Percentiles rank a stretch among this genome's conserved stretches.
Conservation (phyloP, 345 rosid genomes). For the Acer negundo region DNA sequence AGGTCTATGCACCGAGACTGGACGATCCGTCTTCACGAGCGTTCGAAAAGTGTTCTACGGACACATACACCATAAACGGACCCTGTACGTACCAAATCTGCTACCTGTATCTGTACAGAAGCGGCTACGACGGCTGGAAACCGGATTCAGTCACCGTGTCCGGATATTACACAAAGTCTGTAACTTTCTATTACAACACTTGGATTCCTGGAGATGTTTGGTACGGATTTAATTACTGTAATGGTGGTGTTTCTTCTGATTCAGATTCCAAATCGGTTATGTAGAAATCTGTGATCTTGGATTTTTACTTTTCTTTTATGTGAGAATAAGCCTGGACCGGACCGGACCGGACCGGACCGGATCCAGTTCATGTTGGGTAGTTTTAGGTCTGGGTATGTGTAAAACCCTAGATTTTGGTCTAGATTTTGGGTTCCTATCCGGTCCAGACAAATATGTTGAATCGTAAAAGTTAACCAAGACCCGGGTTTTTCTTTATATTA, state of each 20-base stretch:
- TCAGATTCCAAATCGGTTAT: neutral
- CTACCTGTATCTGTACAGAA: conserved; percentile 53
- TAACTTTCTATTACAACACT: conserved; percentile 49
- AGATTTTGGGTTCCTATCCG: neutral
- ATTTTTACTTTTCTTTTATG: neutral
- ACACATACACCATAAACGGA: conserved; percentile 61
- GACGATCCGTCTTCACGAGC: conserved; percentile 53
- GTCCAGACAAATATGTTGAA: neutral
- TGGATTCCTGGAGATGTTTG: conserved; percentile 50
- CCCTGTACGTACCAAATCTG: conserved; percentile 64
- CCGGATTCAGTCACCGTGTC: conserved; percentile 56
- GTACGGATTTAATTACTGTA: conserved; percentile 65
- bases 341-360: neutral
- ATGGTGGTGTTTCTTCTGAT: neutral
- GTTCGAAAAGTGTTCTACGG: conserved; percentile 69
- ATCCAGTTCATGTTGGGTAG: neutral
- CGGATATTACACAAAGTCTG: conserved; percentile 39
- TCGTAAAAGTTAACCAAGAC: neutral
- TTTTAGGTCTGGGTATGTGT: neutral
- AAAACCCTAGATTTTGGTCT: neutral
- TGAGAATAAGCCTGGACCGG: neutral
- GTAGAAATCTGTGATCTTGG: neutral
- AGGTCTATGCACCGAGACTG: conserved; percentile 63
- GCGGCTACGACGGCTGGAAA: conserved; percentile 71
- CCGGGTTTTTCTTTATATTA: neutral